phyloP scores from a whole-genome alignment of 257 asterid species.

The Eucommia ulmoides region DNA sequence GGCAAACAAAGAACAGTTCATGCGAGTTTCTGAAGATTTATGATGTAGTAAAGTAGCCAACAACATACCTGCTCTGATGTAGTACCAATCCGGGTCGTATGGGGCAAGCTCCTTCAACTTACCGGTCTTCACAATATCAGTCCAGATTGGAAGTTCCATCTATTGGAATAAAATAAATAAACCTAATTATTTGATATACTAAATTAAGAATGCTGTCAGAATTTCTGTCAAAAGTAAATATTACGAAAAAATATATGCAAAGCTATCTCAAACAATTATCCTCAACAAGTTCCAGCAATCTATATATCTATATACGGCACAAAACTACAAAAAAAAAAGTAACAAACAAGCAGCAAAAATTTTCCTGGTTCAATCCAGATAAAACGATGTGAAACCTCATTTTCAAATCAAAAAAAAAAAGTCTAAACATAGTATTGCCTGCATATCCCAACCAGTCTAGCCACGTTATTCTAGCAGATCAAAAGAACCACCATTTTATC shows the following conservation, averaged over 20 bases:
- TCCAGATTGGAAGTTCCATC: conserved; percentile 97
- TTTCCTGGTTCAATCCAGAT: too few relatives aligned
- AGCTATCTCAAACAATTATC: not conserved
- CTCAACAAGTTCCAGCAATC: not conserved
- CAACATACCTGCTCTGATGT: conserved; percentile 70
- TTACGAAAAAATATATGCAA: not conserved
- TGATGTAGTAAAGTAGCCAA: too few relatives aligned
- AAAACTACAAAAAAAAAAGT: not conserved
- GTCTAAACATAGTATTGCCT: too few relatives aligned
- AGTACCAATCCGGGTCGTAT: conserved; percentile 93
- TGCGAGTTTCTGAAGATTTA: too few relatives aligned
- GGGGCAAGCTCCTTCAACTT: conserved; percentile 86
- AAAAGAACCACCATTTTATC: not conserved
- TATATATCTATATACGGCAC: not conserved
- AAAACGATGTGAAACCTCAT: too few relatives aligned
- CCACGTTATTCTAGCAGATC: not conserved
- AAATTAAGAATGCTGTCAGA: too few relatives aligned
- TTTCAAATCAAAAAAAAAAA: too few relatives aligned
- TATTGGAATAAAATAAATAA: too few relatives aligned
- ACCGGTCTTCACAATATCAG: conserved; percentile 85
- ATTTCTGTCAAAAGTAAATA: not conserved
- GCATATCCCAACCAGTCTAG: too few relatives aligned
- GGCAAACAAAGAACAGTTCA: too few relatives aligned
- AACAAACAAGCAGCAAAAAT: not conserved
- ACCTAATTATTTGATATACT: too few relatives aligned